These are phyloP conservation scores for Zostera marina DNA, from an alignment of 116 monocot genomes.

Conservation along the genomic window DNA sequence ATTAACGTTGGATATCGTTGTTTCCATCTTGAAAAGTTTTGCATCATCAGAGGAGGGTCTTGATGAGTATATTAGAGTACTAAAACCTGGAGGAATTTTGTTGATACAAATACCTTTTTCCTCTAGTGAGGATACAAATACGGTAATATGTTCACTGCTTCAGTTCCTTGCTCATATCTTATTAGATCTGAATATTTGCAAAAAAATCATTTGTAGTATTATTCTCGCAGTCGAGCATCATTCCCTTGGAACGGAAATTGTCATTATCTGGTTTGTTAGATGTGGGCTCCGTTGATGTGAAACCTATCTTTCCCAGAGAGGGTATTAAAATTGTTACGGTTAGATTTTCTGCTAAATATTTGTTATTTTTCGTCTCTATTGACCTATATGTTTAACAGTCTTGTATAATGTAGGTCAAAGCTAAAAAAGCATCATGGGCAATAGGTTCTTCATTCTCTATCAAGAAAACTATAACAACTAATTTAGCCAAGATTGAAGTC, in stretches of 20 bases:
- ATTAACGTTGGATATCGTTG: conserved; percentile 29
- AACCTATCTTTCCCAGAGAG: conserved; percentile 10
- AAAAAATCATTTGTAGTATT: not conserved
- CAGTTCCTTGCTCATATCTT: not conserved
- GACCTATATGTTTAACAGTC: not conserved
- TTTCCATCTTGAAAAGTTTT: conserved; percentile 18
- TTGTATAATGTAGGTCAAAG: conserved; percentile 36
- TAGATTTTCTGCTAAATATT: not conserved
- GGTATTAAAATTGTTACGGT: conserved; percentile 9
- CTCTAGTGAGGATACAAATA: conserved; percentile 8
- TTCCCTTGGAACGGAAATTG: conserved; percentile 17
- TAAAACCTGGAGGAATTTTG: conserved; percentile 52
- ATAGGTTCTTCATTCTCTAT: conserved; percentile 64
- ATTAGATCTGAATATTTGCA: not conserved
- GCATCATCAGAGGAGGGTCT: conserved; percentile 23
- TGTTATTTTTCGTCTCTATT: not conserved
- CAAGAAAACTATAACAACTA: conserved; percentile 29
- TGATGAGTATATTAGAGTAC: conserved; percentile 40
- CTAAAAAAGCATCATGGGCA: conserved; percentile 69
- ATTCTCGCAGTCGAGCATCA: conserved; percentile 11
- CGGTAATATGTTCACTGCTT: conserved; percentile 13
- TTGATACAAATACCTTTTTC: conserved; percentile 20
- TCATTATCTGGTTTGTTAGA: conserved; percentile 39
- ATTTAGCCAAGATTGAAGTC: conserved; percentile 62
- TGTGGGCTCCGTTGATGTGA: conserved; percentile 10